These are phyloP conservation scores for Carpinus viminea DNA, from an alignment of 306 rosid species.

Conservation along the genomic window DNA sequence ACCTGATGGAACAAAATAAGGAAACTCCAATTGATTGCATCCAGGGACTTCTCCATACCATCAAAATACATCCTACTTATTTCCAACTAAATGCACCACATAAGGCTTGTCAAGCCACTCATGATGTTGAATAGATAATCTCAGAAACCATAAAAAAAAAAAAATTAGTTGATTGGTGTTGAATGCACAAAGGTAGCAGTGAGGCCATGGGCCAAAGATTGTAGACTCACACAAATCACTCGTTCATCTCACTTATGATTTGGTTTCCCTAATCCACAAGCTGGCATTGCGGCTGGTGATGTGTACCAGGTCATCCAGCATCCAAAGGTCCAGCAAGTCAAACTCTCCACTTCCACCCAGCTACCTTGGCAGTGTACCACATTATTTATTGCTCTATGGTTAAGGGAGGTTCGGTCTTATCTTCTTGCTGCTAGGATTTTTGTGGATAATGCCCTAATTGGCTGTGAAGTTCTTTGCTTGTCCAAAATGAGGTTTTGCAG, in stretches of 20 bases:
- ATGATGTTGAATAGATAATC: neutral
- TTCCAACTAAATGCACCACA: neutral
- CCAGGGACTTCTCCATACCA: neutral
- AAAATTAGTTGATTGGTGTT: neutral
- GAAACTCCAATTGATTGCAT: neutral
- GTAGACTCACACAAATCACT: no score
- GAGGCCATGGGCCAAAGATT: no score
- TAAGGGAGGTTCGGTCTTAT: neutral
- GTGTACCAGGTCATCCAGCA: conserved; percentile 56
- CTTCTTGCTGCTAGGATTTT: neutral
- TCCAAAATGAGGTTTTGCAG: neutral
- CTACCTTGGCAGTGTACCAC: conserved; percentile 3
- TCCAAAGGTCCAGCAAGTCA: conserved; percentile 51
- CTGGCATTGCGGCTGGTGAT: conserved; percentile 25
- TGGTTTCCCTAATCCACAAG: conserved; percentile 17
- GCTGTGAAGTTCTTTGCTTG: neutral
- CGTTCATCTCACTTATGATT: no score
- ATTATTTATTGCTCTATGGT: neutral
- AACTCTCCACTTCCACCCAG: conserved; percentile 21
- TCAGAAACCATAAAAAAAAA: neutral
- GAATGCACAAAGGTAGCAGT: neutral
- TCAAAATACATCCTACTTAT: neutral
- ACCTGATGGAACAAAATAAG: neutral
- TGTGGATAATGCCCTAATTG: neutral
- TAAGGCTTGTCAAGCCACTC: neutral